Evolutionary conservation across 768 basidiomycete genomes (phyloP).

Genomic region (Kwoniella sp.): DNA sequence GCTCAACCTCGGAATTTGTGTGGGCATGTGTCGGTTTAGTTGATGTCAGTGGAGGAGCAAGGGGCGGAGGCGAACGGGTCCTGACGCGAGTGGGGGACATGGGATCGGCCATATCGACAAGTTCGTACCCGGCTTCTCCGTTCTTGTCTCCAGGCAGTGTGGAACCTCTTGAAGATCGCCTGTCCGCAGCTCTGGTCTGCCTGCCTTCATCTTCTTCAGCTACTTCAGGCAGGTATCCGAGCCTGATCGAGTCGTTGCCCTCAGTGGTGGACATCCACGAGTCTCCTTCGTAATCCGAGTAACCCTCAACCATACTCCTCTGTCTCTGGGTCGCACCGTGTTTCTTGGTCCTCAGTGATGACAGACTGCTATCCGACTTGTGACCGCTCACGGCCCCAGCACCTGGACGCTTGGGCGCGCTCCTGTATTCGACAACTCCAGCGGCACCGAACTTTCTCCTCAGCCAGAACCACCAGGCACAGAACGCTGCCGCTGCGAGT

Average conservation of each 20-base stretch:
- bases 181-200: conserved; percentile 14
- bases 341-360: conserved; percentile 41
- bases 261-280: conserved; percentile 46
- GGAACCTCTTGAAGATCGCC: conserved; percentile 23
- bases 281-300: conserved; percentile 50
- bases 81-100: conserved; percentile 4
- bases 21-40: not conserved
- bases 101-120: conserved; percentile 21
- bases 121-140: conserved; percentile 7
- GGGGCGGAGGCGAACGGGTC: conserved; percentile 10
- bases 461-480: conserved; percentile 56
- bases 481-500: conserved; percentile 49
- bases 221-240: conserved; percentile 44
- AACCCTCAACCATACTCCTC: conserved; percentile 55
- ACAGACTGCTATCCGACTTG: conserved; percentile 24
- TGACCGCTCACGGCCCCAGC: conserved; percentile 8
- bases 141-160: conserved; percentile 9
- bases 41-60: not conserved
- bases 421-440: conserved; percentile 35
- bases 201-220: conserved; percentile 33
- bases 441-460: conserved; percentile 44
- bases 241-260: conserved; percentile 37
- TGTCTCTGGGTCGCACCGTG: conserved; percentile 46
- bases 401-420: conserved; percentile 12
- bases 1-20: conserved; percentile 7